Evolutionary conservation across 2,329 filamentous ascomycete species (phyloP).

Genomic region (Hypoxylon sp.): DNA sequence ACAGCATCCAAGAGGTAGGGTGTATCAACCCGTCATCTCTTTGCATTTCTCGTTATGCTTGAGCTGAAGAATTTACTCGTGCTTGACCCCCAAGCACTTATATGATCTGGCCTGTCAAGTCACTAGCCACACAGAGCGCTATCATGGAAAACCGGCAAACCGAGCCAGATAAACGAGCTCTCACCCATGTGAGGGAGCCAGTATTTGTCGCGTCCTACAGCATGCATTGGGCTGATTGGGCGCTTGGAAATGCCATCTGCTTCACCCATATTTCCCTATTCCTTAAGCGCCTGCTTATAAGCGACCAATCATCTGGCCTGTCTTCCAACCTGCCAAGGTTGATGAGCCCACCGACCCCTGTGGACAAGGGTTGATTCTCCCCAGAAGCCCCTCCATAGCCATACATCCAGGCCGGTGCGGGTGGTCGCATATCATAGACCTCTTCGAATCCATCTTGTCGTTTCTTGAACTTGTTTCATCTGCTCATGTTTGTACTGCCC

Average conservation of each 20-base stretch:
- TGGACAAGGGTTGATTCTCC: constrained; percentile 35
- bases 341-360: constrained; percentile 41
- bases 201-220: constrained; percentile 30
- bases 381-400: constrained; percentile 32
- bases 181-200: constrained; percentile 37
- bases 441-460: constrained; percentile 41
- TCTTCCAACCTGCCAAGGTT: constrained; percentile 46
- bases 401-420: constrained; percentile 40
- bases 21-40: constrained; percentile 4
- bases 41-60: constrained; percentile 1
- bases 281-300: constrained; percentile 49
- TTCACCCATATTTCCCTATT: constrained; percentile 44
- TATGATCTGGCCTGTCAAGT: constrained; percentile 15
- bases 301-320: constrained; percentile 48
- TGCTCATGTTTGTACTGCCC: constrained; percentile 36
- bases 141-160: constrained; percentile 33
- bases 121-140: constrained; percentile 6
- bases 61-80: constrained; percentile 5
- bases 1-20: constrained; percentile 1
- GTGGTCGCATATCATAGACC: constrained; percentile 51
- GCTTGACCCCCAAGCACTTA: constrained; percentile 8
- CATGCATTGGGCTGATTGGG: constrained; percentile 48
- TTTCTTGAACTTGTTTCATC: constrained; percentile 46
- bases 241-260: constrained; percentile 50
- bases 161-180: constrained; percentile 16